These are phyloP conservation scores for Galeopsis tetrahit DNA, from an alignment of 257 asterid genomes.

Conservation along the genomic window DNA sequence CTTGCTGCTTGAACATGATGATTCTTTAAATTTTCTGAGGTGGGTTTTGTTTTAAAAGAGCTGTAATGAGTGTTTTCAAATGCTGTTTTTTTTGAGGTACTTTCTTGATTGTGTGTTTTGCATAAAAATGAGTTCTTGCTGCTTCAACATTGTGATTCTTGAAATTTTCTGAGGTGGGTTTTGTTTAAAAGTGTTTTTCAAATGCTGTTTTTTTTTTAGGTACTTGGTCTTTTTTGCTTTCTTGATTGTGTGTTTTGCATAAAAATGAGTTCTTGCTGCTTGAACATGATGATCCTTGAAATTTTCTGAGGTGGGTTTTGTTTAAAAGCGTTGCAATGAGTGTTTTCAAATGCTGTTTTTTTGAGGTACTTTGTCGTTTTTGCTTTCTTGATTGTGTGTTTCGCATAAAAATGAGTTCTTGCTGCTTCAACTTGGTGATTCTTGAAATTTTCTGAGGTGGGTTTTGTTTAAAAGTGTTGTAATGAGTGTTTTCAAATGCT, in stretches of 20 bases:
- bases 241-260: not conserved
- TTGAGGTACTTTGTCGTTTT: conserved; percentile 19
- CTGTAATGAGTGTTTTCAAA: not conserved
- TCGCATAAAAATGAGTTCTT: not conserved
- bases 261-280: not conserved
- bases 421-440: conserved; percentile 11
- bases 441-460: not conserved
- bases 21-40: not conserved
- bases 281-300: conserved; percentile 2
- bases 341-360: not conserved
- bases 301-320: not conserved
- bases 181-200: not conserved
- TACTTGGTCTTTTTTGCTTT: not conserved
- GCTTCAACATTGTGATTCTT: conserved; percentile 12
- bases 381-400: not conserved
- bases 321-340: not conserved
- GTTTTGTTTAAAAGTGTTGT: not conserved
- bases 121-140: not conserved
- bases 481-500: not conserved
- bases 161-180: not conserved
- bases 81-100: conserved; percentile 18
- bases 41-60: not conserved
- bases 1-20: conserved; percentile 6
- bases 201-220: conserved; percentile 11
- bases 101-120: not conserved